Conservation (phyloP, 108 stramenopile genomes). For the Cyclotella cryptica region DNA sequence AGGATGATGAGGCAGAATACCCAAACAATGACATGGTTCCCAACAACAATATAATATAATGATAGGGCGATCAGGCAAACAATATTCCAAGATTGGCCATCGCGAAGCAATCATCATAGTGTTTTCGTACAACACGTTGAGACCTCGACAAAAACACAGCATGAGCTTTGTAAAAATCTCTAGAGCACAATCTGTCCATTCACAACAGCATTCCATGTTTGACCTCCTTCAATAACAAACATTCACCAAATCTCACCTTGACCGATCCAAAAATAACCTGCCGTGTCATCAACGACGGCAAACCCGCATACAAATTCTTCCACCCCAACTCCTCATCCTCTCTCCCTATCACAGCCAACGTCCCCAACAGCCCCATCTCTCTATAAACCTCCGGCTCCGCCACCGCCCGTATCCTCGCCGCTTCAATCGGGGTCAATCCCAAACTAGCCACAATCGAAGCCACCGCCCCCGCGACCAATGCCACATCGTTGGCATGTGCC, state of each 20-base stretch:
- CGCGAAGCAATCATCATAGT: no score
- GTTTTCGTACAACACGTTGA: no score
- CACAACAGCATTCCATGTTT: no score
- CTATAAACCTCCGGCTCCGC: slow-evolving; percentile 81
- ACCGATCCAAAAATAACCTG: slow-evolving; percentile 94
- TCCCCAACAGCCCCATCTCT: slow-evolving; percentile 69
- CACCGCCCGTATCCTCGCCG: slow-evolving; percentile 89
- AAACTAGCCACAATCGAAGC: slow-evolving; percentile 90
- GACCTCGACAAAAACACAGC: no score
- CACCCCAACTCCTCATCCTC: slow-evolving; percentile 70
- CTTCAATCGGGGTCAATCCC: slow-evolving; percentile 88
- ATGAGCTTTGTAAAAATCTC: no score
- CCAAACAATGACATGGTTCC: no score
- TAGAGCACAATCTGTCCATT: no score
- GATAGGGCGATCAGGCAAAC: no score
- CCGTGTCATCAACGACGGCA: slow-evolving; percentile 89
- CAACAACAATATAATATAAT: no score
- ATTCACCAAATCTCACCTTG: slow-evolving; percentile 41
- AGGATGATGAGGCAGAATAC: no score
- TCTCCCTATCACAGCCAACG: slow-evolving; percentile 63
- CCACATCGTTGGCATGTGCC: slow-evolving; percentile 77
- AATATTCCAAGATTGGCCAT: no score
- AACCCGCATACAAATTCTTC: slow-evolving; percentile 83
- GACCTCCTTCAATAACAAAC: no score
- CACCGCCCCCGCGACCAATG: slow-evolving; percentile 88